A percentile compares a stretch with the other conserved stretches of the same genome.
Evolutionary conservation across 257 asterid species (phyloP).

Genomic region (Fraxinus excelsior): DNA sequence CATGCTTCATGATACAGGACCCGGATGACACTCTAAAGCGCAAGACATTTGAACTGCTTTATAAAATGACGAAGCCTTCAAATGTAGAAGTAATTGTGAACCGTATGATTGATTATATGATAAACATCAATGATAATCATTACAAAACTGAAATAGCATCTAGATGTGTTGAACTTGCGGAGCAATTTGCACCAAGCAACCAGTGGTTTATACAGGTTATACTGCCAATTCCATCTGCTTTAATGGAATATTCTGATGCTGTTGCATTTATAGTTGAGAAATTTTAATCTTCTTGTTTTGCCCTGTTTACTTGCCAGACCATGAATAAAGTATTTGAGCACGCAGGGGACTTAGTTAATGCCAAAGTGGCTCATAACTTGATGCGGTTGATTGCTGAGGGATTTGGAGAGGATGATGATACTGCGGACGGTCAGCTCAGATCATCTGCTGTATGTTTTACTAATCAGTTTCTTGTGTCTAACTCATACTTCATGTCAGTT

Average conservation of each 20-base stretch:
- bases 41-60: constrained; percentile 91
- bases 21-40: constrained; percentile 66
- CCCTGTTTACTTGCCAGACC: constrained; percentile 57
- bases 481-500: constrained; percentile 20
- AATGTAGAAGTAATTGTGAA: constrained; percentile 96
- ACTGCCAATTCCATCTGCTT: constrained; percentile 16
- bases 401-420: constrained; percentile 85
- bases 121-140: constrained; percentile 83
- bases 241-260: constrained; percentile 19
- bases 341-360: constrained; percentile 89
- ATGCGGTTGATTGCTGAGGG: constrained; percentile 97
- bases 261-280: constrained; percentile 7
- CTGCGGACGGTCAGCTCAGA: constrained; percentile 85
- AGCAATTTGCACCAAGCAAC: constrained; percentile 98
- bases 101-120: constrained; percentile 95
- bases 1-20: constrained; percentile 25
- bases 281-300: constrained; percentile 24
- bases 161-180: constrained; percentile 97
- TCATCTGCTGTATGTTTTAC: constrained; percentile 85
- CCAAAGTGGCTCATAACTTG: constrained; percentile 93
- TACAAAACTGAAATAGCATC: constrained; percentile 99
- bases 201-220: constrained; percentile 95
- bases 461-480: constrained; percentile 24
- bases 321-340: constrained; percentile 99
- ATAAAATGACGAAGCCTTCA: constrained; percentile 96